Percentiles rank a stretch among this genome's conserved stretches.
Conservation (phyloP, 164 flowering plant species). For the Chimonanthus salicifolius region DNA sequence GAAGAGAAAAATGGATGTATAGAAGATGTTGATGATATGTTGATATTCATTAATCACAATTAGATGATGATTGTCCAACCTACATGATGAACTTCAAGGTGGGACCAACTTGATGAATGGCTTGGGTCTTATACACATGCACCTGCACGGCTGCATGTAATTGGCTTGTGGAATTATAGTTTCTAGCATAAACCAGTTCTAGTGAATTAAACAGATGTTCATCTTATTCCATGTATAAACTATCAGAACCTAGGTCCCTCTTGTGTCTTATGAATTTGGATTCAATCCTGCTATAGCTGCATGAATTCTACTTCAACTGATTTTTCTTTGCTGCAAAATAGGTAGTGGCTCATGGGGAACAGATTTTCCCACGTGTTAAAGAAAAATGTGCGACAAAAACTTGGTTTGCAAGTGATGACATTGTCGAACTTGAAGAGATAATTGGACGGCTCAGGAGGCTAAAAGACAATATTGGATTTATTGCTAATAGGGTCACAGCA, state of each 20-base stretch:
- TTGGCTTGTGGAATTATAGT: background rate
- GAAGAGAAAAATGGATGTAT: background rate
- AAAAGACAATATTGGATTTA: conserved; percentile 91
- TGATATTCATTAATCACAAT: background rate
- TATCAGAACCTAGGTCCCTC: background rate
- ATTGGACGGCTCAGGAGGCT: conserved; percentile 76
- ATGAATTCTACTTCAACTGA: background rate
- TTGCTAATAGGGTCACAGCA: conserved; percentile 88
- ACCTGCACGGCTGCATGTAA: background rate
- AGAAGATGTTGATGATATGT: background rate
- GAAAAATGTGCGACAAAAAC: conserved; percentile 77
- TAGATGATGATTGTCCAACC: background rate
- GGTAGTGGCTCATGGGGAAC: conserved; percentile 97
- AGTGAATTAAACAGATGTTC: background rate
- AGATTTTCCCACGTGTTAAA: conserved; percentile 91
- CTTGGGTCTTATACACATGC: background rate
- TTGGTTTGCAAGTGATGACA: conserved; percentile 79
- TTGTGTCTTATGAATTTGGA: background rate
- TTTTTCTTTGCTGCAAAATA: conserved; percentile 8
- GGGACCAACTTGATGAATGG: background rate
- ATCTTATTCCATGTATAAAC: background rate
- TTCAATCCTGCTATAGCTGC: background rate
- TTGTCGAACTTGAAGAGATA: conserved; percentile 70
- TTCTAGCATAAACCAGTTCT: background rate
- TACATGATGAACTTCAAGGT: background rate